These are phyloP conservation scores for Lodderomyces metapsilosis DNA, from an alignment of 1,139 yeast genomes.

Conservation along the genomic window DNA sequence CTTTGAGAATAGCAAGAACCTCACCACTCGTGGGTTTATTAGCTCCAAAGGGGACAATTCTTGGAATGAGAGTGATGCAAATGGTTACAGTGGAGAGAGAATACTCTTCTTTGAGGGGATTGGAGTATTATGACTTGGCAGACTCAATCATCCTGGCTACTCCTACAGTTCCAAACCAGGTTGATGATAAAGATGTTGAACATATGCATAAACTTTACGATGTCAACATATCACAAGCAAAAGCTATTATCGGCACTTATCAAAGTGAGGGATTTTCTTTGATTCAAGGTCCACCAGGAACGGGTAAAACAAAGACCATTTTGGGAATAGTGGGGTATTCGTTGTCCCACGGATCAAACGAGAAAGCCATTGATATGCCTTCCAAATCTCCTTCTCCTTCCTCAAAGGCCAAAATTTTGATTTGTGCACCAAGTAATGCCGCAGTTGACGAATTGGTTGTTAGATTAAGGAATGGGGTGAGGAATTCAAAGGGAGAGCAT, in stretches of 20 bases:
- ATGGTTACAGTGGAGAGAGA: constrained; percentile 95
- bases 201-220: constrained; percentile 47
- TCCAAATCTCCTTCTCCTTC: constrained; percentile 9
- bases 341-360: constrained; percentile 33
- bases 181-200: constrained; percentile 35
- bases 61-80: constrained; percentile 74
- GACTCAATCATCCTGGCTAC: constrained; percentile 63
- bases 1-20: constrained; percentile 61
- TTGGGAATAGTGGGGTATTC: constrained; percentile 85
- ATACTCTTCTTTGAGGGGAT: constrained; percentile 75
- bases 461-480: constrained; percentile 75
- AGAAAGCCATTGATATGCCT: constrained; percentile 30
- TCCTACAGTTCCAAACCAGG: constrained; percentile 46
- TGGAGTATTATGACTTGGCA: constrained; percentile 75
- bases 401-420: constrained; percentile 48
- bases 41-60: constrained; percentile 61
- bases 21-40: constrained; percentile 54
- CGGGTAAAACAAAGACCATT: constrained; percentile 97
- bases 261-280: constrained; percentile 74
- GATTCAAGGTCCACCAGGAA: constrained; percentile 98
- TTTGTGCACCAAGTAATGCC: constrained; percentile 99
- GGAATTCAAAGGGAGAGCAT: constrained; percentile 52
- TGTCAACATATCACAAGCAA: constrained; percentile 87
- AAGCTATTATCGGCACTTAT: constrained; percentile 76
- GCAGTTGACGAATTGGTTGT: constrained; percentile 97